Evolutionary conservation across 2,329 filamentous ascomycete genomes (phyloP), one percentile per base, ranked within the genome.

Genomic region (Apiospora aurea): DNA sequence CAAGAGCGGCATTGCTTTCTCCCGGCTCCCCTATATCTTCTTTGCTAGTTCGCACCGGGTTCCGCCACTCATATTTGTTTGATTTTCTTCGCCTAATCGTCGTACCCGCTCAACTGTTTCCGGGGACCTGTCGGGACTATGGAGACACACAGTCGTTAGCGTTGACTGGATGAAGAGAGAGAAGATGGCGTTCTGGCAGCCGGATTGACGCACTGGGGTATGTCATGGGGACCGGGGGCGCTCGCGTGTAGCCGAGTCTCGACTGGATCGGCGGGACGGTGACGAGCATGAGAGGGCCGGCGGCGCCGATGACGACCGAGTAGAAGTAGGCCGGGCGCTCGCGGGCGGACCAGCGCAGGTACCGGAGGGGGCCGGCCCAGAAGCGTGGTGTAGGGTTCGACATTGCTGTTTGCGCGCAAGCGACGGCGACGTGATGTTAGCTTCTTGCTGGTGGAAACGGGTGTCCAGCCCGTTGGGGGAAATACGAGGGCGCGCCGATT

Each of bases 261-360:
- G 86, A 84, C 81, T 95, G 87, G 77, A 97, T 86, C 67, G 94
- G 93, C 61, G 95, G 95, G 0, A 94, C 92, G 71, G 88, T 86
- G 73, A 92, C 82, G 75, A 97, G 85, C 72, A 89, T 85, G 72
- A 93, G 82, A 47, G 96, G 96, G 14, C 95, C 95, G 71, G 90
- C 79, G 75, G 83, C 85, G 77, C 94, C 96, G 76, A 98, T 85
- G 72, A 94, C 80, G 79, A 94, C 85, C 78, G 94, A 94, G 89
- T 91, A 98, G 88, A 98, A 97, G 85, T 95, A 93, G 73, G 95
- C 95, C 69, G 96, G 96, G 82, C 93, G 93, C 83, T 96, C 92
- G 85, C 94, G 92, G 69, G 93, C 89, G 70, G 95, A 91, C 94
- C 95, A 98, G 84, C 92, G 92, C 79, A 93, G 85, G 90, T 97